Evolutionary conservation across 2,329 filamentous ascomycete species (phyloP).

Genomic region (Fusarium sp.): DNA sequence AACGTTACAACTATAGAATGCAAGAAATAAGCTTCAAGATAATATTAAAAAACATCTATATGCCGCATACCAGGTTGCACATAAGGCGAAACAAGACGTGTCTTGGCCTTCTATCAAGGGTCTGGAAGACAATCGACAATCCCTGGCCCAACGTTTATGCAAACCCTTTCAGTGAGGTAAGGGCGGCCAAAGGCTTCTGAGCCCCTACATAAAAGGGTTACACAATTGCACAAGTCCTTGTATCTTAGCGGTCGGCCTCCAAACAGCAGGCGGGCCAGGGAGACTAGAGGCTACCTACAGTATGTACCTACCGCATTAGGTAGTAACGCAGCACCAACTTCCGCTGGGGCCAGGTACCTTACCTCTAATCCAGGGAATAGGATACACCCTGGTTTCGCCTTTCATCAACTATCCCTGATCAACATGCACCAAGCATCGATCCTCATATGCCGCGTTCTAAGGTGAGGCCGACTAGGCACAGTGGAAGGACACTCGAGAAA

Average conservation of each 20-base stretch:
- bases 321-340: slow-evolving; percentile 11
- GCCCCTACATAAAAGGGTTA: slow-evolving; percentile 2
- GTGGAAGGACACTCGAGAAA: not conserved
- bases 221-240: slow-evolving; percentile 26
- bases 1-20: not conserved
- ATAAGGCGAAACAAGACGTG: slow-evolving; percentile 31
- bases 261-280: slow-evolving; percentile 14
- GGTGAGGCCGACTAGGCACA: slow-evolving; percentile 3
- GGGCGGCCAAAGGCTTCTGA: not conserved
- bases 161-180: not conserved
- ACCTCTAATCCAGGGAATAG: slow-evolving; percentile 1
- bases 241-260: slow-evolving; percentile 13
- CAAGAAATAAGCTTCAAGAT: not conserved
- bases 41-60: not conserved
- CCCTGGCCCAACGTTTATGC: slow-evolving; percentile 2
- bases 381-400: slow-evolving; percentile 17
- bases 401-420: slow-evolving; percentile 35
- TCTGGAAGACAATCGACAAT: not conserved
- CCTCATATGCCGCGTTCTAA: slow-evolving; percentile 28
- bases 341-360: not conserved
- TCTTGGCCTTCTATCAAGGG: slow-evolving; percentile 7
- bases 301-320: not conserved
- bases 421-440: slow-evolving; percentile 38
- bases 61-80: not conserved
- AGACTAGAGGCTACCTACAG: not conserved